A percentile compares a stretch with the other conserved stretches of the same genome.
Evolutionary conservation across 1,284 basidiomycete species (phyloP).

Genomic region (Gastroboletus turbinatus): DNA sequence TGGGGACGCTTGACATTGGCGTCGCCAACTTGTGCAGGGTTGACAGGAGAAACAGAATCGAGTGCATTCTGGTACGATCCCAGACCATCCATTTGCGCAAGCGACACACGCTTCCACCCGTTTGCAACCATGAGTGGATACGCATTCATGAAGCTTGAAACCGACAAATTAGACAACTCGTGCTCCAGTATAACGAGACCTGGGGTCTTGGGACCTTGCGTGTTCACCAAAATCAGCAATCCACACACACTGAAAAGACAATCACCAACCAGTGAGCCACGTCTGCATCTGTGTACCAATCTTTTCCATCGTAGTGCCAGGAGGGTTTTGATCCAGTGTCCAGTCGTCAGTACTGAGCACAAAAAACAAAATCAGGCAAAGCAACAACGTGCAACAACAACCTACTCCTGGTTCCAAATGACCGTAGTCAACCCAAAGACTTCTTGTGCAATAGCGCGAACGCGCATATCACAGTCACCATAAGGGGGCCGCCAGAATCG

Average conservation of each 20-base stretch:
- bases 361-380: constrained; percentile 3
- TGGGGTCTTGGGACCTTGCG: constrained; percentile 58
- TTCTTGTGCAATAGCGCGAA: constrained; percentile 70
- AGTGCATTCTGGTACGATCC: constrained; percentile 58
- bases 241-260: not conserved
- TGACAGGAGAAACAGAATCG: constrained; percentile 27
- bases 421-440: constrained; percentile 70
- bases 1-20: constrained; percentile 20
- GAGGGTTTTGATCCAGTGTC: constrained; percentile 45
- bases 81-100: constrained; percentile 49
- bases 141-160: constrained; percentile 67
- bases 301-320: constrained; percentile 40
- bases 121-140: constrained; percentile 64
- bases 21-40: constrained; percentile 22
- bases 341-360: constrained; percentile 67
- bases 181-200: constrained; percentile 86
- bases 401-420: constrained; percentile 81
- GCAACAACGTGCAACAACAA: not conserved
- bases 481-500: constrained; percentile 78
- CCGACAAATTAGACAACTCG: constrained; percentile 64
- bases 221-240: constrained; percentile 11
- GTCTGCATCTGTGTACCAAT: constrained; percentile 49
- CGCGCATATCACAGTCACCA: constrained; percentile 74
- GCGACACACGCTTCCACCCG: constrained; percentile 65
- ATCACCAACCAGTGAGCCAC: constrained; percentile 53